Percentiles rank a stretch among this genome's conserved stretches.
Evolutionary conservation across 2,329 filamentous ascomycete species (phyloP).

Genomic region (Fusarium sp.): DNA sequence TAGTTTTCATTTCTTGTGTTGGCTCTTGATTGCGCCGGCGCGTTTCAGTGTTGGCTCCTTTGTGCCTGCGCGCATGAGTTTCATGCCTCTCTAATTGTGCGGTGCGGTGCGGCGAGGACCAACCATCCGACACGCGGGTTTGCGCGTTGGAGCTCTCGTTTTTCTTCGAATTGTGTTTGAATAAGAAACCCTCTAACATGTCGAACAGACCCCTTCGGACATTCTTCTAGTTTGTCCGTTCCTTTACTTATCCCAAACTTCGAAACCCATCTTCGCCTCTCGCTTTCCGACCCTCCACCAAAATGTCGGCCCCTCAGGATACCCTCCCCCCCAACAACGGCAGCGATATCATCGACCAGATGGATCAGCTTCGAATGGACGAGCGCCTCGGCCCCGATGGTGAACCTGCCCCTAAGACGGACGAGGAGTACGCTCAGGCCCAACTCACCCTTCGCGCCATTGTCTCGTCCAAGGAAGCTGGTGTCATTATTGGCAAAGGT

Average conservation of each 20-base stretch:
- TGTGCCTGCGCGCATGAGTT: slow-evolving; percentile 1
- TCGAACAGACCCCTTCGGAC: slow-evolving; percentile 18
- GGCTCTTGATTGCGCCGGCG: background rate
- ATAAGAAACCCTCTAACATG: slow-evolving; percentile 8
- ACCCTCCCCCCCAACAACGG: slow-evolving; percentile 65
- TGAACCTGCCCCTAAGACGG: slow-evolving; percentile 84
- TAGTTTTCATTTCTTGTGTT: background rate
- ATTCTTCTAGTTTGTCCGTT: slow-evolving; percentile 13
- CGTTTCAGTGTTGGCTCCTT: background rate
- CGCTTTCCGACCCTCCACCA: slow-evolving; percentile 35
- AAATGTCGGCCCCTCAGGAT: slow-evolving; percentile 71
- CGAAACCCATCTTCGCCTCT: slow-evolving; percentile 23
- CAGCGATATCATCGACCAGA: slow-evolving; percentile 65
- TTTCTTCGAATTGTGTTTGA: background rate
- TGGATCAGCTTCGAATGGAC: slow-evolving; percentile 72
- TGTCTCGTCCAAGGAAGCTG: slow-evolving; percentile 98
- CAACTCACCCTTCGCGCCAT: slow-evolving; percentile 96
- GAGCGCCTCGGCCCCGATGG: slow-evolving; percentile 75
- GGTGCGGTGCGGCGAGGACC: slow-evolving; percentile 13
- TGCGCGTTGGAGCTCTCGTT: slow-evolving; percentile 25
- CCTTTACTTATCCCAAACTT: slow-evolving; percentile 12
- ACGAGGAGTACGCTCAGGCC: slow-evolving; percentile 93
- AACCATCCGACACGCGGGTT: slow-evolving; percentile 12
- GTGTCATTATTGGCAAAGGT: slow-evolving; percentile 98
- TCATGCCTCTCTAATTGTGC: slow-evolving; percentile 15